Evolutionary conservation across 2,329 filamentous ascomycete species (phyloP), one percentile per base, ranked within the genome.

Genomic region (Venturia effusa): DNA sequence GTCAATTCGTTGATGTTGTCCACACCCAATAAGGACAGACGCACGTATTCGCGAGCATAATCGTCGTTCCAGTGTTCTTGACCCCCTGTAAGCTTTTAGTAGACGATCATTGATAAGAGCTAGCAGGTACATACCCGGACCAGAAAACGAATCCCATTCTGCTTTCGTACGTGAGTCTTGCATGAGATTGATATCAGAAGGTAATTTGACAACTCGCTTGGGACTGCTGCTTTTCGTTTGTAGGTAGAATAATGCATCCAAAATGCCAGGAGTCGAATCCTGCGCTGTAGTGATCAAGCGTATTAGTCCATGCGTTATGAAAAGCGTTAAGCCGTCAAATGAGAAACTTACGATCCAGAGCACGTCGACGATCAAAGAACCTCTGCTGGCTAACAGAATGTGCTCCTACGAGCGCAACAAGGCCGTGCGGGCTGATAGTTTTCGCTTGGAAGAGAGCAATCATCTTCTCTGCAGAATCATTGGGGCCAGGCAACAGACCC

Each of bases 351-450:
- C 43, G 73, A 64, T 72, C 71, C 8, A 73, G 71, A 19, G 72
- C 69, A 15, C 70, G 64, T 4, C 57, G 65, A 13, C 67, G 69
- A 63, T 75, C 67, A 34, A 74, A 71, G 55, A 74, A 74, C 66
- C 73, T 72, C 65, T 76, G 74, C 65, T 75, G 72, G 19, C 67
- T 70, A 1, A 73, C 75, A 0, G 72, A 73, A 63, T 76, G 74
- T 3, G 74, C 74, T 10, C 74, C 74, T 1, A 76, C 68, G 3
- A 76, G 68, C 0, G 74, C 74, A 5, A 73, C 70, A 1, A 76
- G 68, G 48, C 74, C 73, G 57, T 75, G 72, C 7, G 73, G 66
- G 54, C 71, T 70, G 59, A 76, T 74, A 0, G 73, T 75, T 68
- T 76, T 76, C 19, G 71, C 72, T 55, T 69, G 63, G 61, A 76